Evolutionary conservation across 306 rosid genomes (phyloP).

Genomic region (Cucumis melo): DNA sequence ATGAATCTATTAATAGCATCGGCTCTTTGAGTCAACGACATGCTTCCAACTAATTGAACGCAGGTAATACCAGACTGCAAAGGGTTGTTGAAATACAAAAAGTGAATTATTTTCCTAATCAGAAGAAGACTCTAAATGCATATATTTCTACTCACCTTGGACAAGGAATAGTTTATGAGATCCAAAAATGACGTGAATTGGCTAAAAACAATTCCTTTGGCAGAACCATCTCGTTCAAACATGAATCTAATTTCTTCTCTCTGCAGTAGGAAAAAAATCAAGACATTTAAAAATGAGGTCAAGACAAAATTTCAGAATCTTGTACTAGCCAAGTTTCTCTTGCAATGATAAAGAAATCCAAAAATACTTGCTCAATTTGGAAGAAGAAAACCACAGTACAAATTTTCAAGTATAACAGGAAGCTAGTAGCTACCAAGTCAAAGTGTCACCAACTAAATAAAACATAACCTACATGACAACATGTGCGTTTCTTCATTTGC

Average conservation of each 20-base stretch:
- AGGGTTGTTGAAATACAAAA: conserved; percentile 5
- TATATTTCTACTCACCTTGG: conserved; percentile 32
- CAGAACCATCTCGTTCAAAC: conserved; percentile 93
- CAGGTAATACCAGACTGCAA: conserved; percentile 76
- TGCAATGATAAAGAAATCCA: not conserved
- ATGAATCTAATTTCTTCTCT: conserved; percentile 89
- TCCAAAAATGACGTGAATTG: conserved; percentile 96
- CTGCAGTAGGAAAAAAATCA: conserved; percentile 23
- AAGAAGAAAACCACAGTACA: not conserved
- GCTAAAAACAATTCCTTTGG: conserved; percentile 88
- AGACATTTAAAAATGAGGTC: not conserved
- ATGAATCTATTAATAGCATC: conserved; percentile 58
- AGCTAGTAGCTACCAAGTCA: not conserved
- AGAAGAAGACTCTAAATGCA: conserved; percentile 2
- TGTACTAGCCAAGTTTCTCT: not conserved
- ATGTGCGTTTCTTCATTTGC: not conserved
- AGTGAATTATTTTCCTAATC: not conserved
- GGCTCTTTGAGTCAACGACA: conserved; percentile 67
- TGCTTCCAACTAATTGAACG: conserved; percentile 74
- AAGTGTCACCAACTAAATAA: not conserved
- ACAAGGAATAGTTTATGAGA: conserved; percentile 66
- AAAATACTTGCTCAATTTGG: not conserved
- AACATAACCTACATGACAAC: not conserved
- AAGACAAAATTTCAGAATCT: not conserved
- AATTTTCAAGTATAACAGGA: not conserved